phyloP scores from a whole-genome alignment of 2,329 filamentous ascomycete genomes.

The Clarireedia monteithiana region DNA sequence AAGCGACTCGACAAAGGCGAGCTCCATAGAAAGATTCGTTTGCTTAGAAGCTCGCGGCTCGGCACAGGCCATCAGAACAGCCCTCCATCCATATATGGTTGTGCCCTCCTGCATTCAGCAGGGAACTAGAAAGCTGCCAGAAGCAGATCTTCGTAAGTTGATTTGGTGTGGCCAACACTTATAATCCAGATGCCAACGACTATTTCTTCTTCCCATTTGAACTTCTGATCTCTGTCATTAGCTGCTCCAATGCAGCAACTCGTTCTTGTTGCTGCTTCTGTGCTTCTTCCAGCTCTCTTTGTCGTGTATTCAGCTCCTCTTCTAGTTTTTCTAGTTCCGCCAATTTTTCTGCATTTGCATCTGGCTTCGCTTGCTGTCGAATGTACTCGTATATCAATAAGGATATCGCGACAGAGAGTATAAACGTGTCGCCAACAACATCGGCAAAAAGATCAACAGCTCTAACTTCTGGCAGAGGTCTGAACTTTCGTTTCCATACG shows the following conservation, averaged over 20 bases:
- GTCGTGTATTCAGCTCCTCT: conserved; percentile 42
- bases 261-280: conserved; percentile 28
- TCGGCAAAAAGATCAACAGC: conserved; percentile 61
- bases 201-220: conserved; percentile 21
- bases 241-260: conserved; percentile 27
- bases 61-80: too few species aligned
- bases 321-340: conserved; percentile 45
- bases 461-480: conserved; percentile 55
- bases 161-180: too few species aligned
- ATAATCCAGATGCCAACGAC: conserved; percentile 9
- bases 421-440: conserved; percentile 56
- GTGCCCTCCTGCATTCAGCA: background rate
- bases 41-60: too few species aligned
- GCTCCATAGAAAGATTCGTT: too few species aligned
- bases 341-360: conserved; percentile 46
- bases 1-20: too few species aligned
- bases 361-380: conserved; percentile 51
- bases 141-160: background rate
- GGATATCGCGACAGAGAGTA: conserved; percentile 48
- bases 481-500: conserved; percentile 55
- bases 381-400: conserved; percentile 57
- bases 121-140: background rate
- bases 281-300: conserved; percentile 46
- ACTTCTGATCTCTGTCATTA: conserved; percentile 26
- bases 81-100: background rate